phyloP scores from a whole-genome alignment of 169 alveolate genomes.

The Ichthyophthirius multifiliis region DNA sequence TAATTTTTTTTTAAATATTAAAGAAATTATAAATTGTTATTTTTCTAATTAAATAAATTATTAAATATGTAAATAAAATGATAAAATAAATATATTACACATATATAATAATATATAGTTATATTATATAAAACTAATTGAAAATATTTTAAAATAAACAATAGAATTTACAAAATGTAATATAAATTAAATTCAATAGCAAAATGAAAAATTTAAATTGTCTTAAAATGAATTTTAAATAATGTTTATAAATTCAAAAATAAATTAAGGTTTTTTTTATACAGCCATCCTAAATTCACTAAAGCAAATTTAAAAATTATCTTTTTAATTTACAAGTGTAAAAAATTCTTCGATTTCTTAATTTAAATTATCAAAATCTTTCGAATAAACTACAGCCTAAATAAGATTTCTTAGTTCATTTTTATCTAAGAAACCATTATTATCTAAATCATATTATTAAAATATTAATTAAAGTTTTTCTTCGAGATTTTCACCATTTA shows the following conservation, averaged over 20 bases:
- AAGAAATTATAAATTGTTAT: too few species aligned
- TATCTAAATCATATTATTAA: background rate
- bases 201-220: too few species aligned
- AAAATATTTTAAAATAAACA: too few species aligned
- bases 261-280: background rate
- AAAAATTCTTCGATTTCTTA: background rate
- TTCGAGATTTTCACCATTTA: background rate
- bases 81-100: too few species aligned
- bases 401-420: background rate
- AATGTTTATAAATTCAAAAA: background rate
- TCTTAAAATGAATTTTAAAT: background rate
- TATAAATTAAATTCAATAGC: too few species aligned
- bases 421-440: background rate
- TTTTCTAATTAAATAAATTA: too few species aligned
- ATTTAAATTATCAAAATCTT: background rate
- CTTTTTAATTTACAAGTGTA: background rate
- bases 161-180: too few species aligned
- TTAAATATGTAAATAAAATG: too few species aligned
- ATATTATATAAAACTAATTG: too few species aligned
- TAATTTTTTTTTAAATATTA: too few species aligned
- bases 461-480: background rate
- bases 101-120: too few species aligned
- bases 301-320: background rate
- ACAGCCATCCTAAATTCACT: conserved; percentile 1
- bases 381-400: background rate